Base-by-base conservation (phyloP, 257 asterid genomes). In the Marsdenia floribunda region DNA sequence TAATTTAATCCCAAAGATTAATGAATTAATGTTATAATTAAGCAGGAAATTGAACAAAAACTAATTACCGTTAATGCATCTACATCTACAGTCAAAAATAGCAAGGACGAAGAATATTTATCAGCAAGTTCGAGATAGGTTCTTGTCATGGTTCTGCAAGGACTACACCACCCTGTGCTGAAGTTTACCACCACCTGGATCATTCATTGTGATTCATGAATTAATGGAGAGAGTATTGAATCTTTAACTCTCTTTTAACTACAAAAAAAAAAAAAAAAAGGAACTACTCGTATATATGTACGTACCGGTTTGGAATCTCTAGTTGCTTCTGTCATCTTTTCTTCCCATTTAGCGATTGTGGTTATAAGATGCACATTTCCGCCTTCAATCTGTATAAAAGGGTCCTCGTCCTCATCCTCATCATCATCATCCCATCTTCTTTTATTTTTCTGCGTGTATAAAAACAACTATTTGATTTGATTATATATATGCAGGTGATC, bases 141-240 rank as follows among this genome's bases (percentile, higher is more conserved):
- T 65, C 90, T 81, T 59, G 92, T 87, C 19, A 83, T 83, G 64
- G 73, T 73, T 78, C 87, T 77, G 77, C 92, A 90, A 8, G 93
- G 94, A 68, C 52, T 63, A 61, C 94, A 85, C 96, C 96, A 88
- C 3, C 92, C 59, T 10, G 96, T 88, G 47, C 94, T 90, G 83
- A 90, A 90, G 85, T 90, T 90, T 75, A 83, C 90, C 58, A 84
- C 86, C 52, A 85, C 79, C 95, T 89, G 84, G 53, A 53, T 49
- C 18, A 49, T 42, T 40, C 4, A 40, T 40, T 40, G 44, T 29
- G 33, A 29, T 29, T 29, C 33, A 29, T 29, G 33, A 29, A 29
- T 29, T 1, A 29, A 29, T 29, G 33, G 33, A 29, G 33, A 29
- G 33, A 29, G 33, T 1, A 29, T 29, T 29, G 33, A 29, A 29